phyloP scores from a whole-genome alignment of 164 flowering plant species.

The Amborella trichopoda region DNA sequence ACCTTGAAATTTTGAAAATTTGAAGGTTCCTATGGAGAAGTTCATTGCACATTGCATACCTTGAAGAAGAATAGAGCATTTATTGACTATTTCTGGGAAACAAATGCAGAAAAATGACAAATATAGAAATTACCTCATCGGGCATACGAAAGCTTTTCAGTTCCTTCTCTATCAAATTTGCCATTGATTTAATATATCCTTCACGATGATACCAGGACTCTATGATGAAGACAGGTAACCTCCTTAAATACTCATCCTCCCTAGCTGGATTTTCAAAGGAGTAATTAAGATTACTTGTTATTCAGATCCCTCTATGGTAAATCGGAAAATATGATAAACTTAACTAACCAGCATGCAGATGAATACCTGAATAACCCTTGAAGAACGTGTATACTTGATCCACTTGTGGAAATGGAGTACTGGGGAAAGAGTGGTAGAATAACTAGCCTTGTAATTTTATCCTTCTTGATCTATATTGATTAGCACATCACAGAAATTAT shows the following conservation, averaged over 20 bases:
- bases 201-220: constrained; percentile 88
- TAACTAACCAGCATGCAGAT: no score
- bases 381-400: constrained; percentile 91
- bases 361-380: constrained; percentile 70
- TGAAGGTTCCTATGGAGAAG: no score
- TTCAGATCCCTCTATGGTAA: no score
- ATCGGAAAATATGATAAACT: no score
- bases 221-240: constrained; percentile 75
- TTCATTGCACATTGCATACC: no score
- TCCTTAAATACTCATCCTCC: constrained; percentile 64
- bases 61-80: no score
- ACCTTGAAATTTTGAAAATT: no score
- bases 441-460: constrained; percentile 75
- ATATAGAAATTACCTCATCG: constrained; percentile 43
- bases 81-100: no score
- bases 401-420: constrained; percentile 92
- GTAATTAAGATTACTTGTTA: no score
- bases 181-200: constrained; percentile 92
- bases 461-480: constrained; percentile 64
- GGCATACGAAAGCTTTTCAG: constrained; percentile 47
- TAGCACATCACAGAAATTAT: no score
- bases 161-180: constrained; percentile 75
- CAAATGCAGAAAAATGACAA: background rate
- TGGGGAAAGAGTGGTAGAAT: constrained; percentile 97
- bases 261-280: no score